These are phyloP conservation scores for Dillenia suffruticosa DNA, from an alignment of 164 flowering plant genomes.

Conservation along the genomic window DNA sequence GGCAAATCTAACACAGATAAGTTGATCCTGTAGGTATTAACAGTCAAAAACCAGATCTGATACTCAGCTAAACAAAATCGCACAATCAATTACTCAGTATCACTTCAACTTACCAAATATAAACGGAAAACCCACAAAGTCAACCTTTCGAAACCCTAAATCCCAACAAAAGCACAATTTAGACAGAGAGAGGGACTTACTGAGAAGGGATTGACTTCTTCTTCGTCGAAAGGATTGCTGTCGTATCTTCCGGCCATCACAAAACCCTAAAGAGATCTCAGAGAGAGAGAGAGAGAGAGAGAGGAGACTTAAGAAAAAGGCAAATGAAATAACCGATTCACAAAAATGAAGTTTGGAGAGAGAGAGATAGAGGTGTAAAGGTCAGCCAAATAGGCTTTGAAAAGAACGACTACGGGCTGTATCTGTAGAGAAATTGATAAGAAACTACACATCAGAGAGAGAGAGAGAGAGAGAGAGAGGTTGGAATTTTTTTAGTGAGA, in stretches of 20 bases:
- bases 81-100: background rate
- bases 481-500: no score
- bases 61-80: background rate
- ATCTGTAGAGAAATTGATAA: no score
- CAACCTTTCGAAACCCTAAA: background rate
- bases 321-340: background rate
- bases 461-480: no score
- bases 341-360: no score
- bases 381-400: no score
- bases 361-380: no score
- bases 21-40: no score
- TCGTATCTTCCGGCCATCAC: constrained; percentile 12
- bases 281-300: background rate
- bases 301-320: background rate
- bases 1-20: no score
- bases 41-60: constrained; percentile 2
- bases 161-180: background rate
- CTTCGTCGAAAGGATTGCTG: constrained; percentile 73
- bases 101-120: background rate
- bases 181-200: background rate
- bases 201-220: constrained; percentile 43
- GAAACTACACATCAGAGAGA: no score
- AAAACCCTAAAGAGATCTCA: background rate
- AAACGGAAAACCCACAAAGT: no score
- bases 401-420: no score